Evolutionary conservation across 306 rosid genomes (phyloP).

Genomic region (Trifolium repens): DNA sequence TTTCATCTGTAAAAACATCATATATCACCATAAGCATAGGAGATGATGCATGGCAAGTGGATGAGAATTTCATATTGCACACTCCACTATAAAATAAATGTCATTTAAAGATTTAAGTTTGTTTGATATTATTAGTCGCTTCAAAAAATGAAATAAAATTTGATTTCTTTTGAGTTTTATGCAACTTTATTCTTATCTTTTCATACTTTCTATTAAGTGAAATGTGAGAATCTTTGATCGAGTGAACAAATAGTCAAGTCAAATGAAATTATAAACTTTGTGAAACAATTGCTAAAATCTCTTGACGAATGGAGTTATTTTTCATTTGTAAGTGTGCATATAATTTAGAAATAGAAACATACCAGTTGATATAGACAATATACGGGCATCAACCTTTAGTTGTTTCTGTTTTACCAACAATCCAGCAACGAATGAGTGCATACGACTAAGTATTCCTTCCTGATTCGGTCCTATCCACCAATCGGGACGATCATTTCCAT

Average conservation of each 20-base stretch:
- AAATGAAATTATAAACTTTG: not conserved
- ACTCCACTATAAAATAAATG: not conserved
- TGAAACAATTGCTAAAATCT: not conserved
- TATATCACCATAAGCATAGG: not conserved
- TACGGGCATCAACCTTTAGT: slow-evolving; percentile 42
- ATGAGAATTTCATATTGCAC: not conserved
- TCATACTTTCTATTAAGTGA: not conserved
- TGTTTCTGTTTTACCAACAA: slow-evolving; percentile 10
- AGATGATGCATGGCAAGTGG: not conserved
- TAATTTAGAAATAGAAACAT: slow-evolving; percentile 31
- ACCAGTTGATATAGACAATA: slow-evolving; percentile 76
- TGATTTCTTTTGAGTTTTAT: not conserved
- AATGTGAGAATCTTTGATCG: not conserved
- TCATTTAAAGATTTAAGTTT: not conserved
- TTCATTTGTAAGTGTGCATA: not conserved
- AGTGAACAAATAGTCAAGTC: not conserved
- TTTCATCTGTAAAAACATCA: slow-evolving; percentile 57
- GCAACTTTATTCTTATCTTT: not conserved
- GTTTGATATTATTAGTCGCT: not conserved
- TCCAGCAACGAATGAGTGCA: slow-evolving; percentile 16
- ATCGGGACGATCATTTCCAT: slow-evolving; percentile 48
- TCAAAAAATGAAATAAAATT: not conserved
- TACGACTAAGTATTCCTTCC: slow-evolving; percentile 38
- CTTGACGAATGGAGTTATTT: not conserved
- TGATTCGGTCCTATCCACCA: slow-evolving; percentile 54